Percentiles rank a stretch among this genome's conserved stretches.
These are phyloP conservation scores for Hypoxylon subgilvum DNA, from an alignment of 495 filamentous ascomycete genomes.

Conservation along the genomic window DNA sequence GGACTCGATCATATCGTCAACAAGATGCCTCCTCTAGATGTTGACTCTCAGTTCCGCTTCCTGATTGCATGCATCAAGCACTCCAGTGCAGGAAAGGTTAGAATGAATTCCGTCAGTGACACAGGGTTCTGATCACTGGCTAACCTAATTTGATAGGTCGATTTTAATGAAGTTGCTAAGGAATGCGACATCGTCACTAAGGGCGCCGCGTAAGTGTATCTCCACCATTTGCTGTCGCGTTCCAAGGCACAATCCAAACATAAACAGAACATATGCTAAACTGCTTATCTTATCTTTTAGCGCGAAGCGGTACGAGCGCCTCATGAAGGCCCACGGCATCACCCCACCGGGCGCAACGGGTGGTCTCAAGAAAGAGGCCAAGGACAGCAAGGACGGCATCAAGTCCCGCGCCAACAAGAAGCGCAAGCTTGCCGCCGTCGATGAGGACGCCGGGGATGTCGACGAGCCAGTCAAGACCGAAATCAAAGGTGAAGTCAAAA, in stretches of 20 bases:
- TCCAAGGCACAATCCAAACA: no score
- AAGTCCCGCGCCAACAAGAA: constrained; percentile 46
- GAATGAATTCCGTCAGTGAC: not conserved
- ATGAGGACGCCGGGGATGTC: constrained; percentile 44
- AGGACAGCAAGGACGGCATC: constrained; percentile 29
- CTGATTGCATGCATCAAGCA: constrained; percentile 68
- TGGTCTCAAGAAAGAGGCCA: constrained; percentile 39
- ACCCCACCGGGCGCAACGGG: constrained; percentile 12
- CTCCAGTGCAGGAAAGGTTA: constrained; percentile 62
- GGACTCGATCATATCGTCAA: not conserved
- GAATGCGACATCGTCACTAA: constrained; percentile 67
- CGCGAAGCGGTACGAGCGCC: constrained; percentile 69
- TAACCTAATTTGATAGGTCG: constrained; percentile 52
- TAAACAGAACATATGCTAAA: no score
- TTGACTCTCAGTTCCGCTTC: constrained; percentile 66
- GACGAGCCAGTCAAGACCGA: constrained; percentile 46
- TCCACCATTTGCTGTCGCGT: no score
- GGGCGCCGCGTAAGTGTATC: constrained; percentile 74
- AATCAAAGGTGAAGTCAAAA: constrained; percentile 42
- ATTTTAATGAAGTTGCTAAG: constrained; percentile 66
- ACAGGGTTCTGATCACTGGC: no score
- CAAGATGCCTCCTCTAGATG: constrained; percentile 56
- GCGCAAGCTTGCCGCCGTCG: constrained; percentile 46
- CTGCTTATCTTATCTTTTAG: constrained; percentile 45
- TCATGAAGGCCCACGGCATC: constrained; percentile 64